Percentiles rank a stretch among this genome's conserved stretches.
phyloP scores from a whole-genome alignment of 345 rosid species.

The Pistacia vera region DNA sequence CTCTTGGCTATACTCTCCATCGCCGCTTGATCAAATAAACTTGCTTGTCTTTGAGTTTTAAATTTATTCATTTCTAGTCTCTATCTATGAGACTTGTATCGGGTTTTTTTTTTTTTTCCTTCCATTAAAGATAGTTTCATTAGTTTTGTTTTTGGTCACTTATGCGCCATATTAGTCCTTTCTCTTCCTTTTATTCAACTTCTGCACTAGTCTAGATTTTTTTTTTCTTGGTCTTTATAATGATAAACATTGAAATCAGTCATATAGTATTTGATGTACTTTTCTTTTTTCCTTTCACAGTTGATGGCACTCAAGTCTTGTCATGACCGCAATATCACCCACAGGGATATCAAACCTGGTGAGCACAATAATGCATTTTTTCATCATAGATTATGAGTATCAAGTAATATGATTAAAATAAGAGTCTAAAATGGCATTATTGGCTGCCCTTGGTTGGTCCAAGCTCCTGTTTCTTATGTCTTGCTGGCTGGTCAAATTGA shows the following conservation, averaged over 20 bases:
- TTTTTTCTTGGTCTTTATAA: too few species aligned
- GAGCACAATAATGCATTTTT: slow-evolving; percentile 29
- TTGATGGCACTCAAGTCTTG: slow-evolving; percentile 85
- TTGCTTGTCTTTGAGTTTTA: not conserved
- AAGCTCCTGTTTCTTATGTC: slow-evolving; percentile 11
- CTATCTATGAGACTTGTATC: not conserved
- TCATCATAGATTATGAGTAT: not conserved
- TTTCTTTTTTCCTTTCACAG: slow-evolving; percentile 40
- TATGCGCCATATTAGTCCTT: not conserved
- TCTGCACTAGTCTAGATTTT: too few species aligned
- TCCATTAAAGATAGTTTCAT: not conserved
- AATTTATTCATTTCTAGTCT: not conserved
- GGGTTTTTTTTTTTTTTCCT: not conserved
- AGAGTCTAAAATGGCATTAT: not conserved
- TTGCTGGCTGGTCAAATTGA: slow-evolving; percentile 1
- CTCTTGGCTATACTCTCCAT: slow-evolving; percentile 1
- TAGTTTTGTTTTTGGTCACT: not conserved
- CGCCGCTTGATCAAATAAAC: not conserved
- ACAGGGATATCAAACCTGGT: slow-evolving; percentile 98
- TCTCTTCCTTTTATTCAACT: not conserved
- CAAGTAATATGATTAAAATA: not conserved
- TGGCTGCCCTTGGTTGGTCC: slow-evolving; percentile 14
- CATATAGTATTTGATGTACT: slow-evolving; percentile 2
- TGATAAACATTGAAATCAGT: not conserved
- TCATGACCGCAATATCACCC: slow-evolving; percentile 93